Evolutionary conservation across 2,329 filamentous ascomycete species (phyloP), one percentile per base, ranked within the genome.

Genomic region (Stachybotrys echinatus): DNA sequence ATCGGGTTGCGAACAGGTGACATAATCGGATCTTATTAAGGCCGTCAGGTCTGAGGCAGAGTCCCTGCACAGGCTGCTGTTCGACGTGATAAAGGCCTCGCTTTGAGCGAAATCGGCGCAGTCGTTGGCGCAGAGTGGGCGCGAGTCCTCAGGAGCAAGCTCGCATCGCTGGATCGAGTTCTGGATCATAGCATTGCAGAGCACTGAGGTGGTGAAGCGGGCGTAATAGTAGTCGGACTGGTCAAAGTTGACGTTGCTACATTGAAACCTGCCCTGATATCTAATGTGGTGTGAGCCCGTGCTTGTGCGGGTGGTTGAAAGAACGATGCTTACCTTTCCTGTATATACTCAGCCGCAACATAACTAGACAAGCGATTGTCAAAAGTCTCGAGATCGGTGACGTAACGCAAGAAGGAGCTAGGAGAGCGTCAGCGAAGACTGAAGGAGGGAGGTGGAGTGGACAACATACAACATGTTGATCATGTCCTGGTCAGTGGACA

Each of bases 151-250:
- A n/a, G 76, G 67, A 1, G 85, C 79, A 43, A 95, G 72, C 19
- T 73, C 70, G 70, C 94, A 99, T 22, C 78, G 64, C 12, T 71
- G 65, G 60, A 87, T 83, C 5, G 94, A 97, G 64, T 90, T 92
- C 69, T 99, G 94, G 47, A 99, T 82, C 63, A 99, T 88, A 56
- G 89, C 81, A 75, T 95, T 97, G 78, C 94, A 99, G 56, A 99
- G 80, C 55, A 95, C 86, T 53, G 88, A 94, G 44, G 84, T 94
- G 5, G 92, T 95, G 71, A 92, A 99, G 60, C 94, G 87, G 45
- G 94, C 92, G 70, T 99, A 99, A 62, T 92, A 81, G 61, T 87
- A 80, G 58, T 83, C 86, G 4, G 90, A 86, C 65, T 95, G 88
- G 50, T 82, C 83, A 50, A 92, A 79, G 62, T 94, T 83, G 60